A percentile compares a stretch with the other conserved stretches of the same genome.
phyloP scores from a whole-genome alignment of 139 green algal species.

The Picochlorum sp. region DNA sequence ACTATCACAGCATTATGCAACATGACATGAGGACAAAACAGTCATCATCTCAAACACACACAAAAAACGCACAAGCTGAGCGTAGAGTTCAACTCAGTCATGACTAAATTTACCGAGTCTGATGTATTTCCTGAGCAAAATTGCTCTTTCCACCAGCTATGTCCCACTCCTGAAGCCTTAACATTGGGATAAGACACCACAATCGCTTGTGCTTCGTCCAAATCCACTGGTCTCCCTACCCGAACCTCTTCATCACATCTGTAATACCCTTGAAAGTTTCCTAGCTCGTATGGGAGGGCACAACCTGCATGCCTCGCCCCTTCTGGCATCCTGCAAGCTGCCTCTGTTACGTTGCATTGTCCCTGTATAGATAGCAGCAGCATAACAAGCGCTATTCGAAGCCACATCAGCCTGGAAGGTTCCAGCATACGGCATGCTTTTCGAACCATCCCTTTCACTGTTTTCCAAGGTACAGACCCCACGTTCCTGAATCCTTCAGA shows the following conservation, averaged over 20 bases:
- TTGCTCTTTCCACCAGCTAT: conserved; percentile 48
- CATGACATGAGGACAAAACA: conserved; percentile 53
- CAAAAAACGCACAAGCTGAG: conserved; percentile 32
- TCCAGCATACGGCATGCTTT: too few species aligned
- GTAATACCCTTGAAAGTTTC: conserved; percentile 28
- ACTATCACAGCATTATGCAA: conserved; percentile 52
- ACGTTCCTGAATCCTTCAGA: too few species aligned
- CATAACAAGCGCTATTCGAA: too few species aligned
- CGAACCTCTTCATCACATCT: conserved; percentile 34
- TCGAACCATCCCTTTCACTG: too few species aligned
- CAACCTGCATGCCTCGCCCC: neutral
- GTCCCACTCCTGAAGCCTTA: conserved; percentile 44
- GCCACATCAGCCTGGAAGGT: too few species aligned
- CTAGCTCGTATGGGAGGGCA: neutral
- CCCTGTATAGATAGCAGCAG: neutral
- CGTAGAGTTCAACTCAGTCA: conserved; percentile 28
- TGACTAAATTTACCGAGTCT: conserved; percentile 48
- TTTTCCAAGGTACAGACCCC: too few species aligned
- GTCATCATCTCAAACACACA: conserved; percentile 45
- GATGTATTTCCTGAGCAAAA: conserved; percentile 24
- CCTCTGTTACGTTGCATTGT: neutral
- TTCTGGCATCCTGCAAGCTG: conserved; percentile 15
- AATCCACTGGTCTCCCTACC: conserved; percentile 33
- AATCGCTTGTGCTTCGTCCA: conserved; percentile 28
- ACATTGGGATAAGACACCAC: conserved; percentile 26